phyloP scores from a whole-genome alignment of 305 asterid genomes.

The Solanum hybrid region DNA sequence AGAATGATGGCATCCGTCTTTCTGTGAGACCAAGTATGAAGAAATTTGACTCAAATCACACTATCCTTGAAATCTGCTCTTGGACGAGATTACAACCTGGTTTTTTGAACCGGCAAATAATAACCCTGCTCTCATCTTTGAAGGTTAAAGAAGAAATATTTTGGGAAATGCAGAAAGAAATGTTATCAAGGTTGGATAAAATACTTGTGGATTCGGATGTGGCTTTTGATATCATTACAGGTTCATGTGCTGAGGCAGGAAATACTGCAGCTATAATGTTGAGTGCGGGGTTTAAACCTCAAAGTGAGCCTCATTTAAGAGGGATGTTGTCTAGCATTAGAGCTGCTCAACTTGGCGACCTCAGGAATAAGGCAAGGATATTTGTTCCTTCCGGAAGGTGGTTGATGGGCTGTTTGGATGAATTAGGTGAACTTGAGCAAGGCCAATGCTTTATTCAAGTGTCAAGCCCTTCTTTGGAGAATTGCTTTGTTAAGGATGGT shows the following conservation, averaged over 20 bases:
- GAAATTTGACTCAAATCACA: slow-evolving; percentile 67
- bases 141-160: slow-evolving; percentile 45
- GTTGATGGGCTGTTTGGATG: slow-evolving; percentile 96
- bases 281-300: slow-evolving; percentile 76
- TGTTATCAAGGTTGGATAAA: slow-evolving; percentile 51
- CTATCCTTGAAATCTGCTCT: slow-evolving; percentile 81
- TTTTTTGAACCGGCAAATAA: slow-evolving; percentile 75
- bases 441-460: slow-evolving; percentile 90
- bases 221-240: slow-evolving; percentile 68
- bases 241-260: slow-evolving; percentile 73
- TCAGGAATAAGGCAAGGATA: slow-evolving; percentile 69
- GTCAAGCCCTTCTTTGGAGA: slow-evolving; percentile 55
- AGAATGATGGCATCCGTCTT: slow-evolving; percentile 29
- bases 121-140: slow-evolving; percentile 82
- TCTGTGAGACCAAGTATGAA: slow-evolving; percentile 66
- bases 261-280: slow-evolving; percentile 74
- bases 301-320: slow-evolving; percentile 66
- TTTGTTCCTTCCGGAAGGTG: slow-evolving; percentile 78
- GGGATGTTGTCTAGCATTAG: slow-evolving; percentile 81
- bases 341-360: slow-evolving; percentile 85
- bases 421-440: slow-evolving; percentile 55
- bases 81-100: slow-evolving; percentile 92
- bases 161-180: slow-evolving; percentile 70
- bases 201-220: slow-evolving; percentile 56
- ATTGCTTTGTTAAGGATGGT: slow-evolving; percentile 65